Percentiles rank a stretch among this genome's conserved stretches.
phyloP scores from a whole-genome alignment of 306 rosid species.

The Trifolium repens region DNA sequence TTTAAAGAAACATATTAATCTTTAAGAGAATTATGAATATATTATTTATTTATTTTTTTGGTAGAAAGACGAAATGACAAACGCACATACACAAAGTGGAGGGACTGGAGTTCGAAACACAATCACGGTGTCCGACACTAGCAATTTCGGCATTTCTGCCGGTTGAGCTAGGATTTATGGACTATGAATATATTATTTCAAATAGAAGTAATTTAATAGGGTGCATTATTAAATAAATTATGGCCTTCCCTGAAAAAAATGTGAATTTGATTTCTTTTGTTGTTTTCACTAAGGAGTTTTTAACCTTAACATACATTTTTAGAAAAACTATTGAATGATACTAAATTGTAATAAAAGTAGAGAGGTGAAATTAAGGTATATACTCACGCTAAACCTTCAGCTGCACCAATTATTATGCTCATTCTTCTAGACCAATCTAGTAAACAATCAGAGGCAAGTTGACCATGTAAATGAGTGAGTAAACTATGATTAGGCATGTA shows the following conservation, averaged over 20 bases:
- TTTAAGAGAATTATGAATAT: neutral
- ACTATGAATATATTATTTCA: neutral
- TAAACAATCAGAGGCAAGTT: constrained; percentile 58
- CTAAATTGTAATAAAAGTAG: neutral
- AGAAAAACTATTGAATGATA: neutral
- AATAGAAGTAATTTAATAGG: neutral
- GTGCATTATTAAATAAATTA: neutral
- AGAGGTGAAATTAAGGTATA: neutral
- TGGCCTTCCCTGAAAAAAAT: neutral
- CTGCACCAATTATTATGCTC: constrained; percentile 76
- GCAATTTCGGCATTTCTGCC: too few relatives aligned
- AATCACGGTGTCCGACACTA: too few relatives aligned
- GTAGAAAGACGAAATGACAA: too few relatives aligned
- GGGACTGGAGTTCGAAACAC: too few relatives aligned
- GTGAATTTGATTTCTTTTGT: too few relatives aligned
- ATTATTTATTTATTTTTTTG: too few relatives aligned
- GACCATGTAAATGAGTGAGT: constrained; percentile 85
- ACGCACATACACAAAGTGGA: too few relatives aligned
- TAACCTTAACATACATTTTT: neutral
- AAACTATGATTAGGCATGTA: constrained; percentile 91
- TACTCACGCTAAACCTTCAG: constrained; percentile 81
- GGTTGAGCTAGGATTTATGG: too few relatives aligned
- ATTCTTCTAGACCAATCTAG: constrained; percentile 80
- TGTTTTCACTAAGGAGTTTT: too few relatives aligned
- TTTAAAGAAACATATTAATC: neutral